Percentiles rank a stretch among this genome's conserved stretches.
These are phyloP conservation scores for Phoma sp. DNA, from an alignment of 2,329 filamentous ascomycete species.

Conservation along the genomic window DNA sequence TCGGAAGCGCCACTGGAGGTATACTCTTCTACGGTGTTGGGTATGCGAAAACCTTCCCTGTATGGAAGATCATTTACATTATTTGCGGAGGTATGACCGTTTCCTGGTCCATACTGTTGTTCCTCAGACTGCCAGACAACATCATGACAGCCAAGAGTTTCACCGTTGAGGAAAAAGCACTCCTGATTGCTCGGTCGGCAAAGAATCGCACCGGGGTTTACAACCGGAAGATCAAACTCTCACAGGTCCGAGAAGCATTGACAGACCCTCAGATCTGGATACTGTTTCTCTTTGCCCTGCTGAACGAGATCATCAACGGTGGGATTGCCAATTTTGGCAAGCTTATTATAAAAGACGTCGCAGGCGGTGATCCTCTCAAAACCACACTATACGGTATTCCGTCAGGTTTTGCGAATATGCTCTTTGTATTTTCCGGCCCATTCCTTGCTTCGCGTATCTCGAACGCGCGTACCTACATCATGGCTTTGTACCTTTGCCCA, in stretches of 20 bases:
- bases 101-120: slow-evolving; percentile 52
- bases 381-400: slow-evolving; percentile 63
- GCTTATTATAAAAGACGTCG: slow-evolving; percentile 61
- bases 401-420: slow-evolving; percentile 59
- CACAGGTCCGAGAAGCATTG: slow-evolving; percentile 58
- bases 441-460: slow-evolving; percentile 59
- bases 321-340: slow-evolving; percentile 63
- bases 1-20: slow-evolving; percentile 34
- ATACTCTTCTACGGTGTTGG: slow-evolving; percentile 51
- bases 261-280: slow-evolving; percentile 55
- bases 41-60: slow-evolving; percentile 50
- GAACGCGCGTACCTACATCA: slow-evolving; percentile 60
- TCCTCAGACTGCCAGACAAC: slow-evolving; percentile 51
- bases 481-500: slow-evolving; percentile 60
- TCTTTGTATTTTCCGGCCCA: slow-evolving; percentile 61
- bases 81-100: slow-evolving; percentile 55
- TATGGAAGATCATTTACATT: slow-evolving; percentile 55
- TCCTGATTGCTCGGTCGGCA: slow-evolving; percentile 51
- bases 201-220: slow-evolving; percentile 51
- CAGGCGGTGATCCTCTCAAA: slow-evolving; percentile 48
- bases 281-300: slow-evolving; percentile 54
- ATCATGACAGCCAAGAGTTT: slow-evolving; percentile 53
- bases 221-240: slow-evolving; percentile 56
- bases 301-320: slow-evolving; percentile 62
- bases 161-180: slow-evolving; percentile 52